Conservation (phyloP, 192 early-diverging fungal species). For the Backusella mclennaniae region DNA sequence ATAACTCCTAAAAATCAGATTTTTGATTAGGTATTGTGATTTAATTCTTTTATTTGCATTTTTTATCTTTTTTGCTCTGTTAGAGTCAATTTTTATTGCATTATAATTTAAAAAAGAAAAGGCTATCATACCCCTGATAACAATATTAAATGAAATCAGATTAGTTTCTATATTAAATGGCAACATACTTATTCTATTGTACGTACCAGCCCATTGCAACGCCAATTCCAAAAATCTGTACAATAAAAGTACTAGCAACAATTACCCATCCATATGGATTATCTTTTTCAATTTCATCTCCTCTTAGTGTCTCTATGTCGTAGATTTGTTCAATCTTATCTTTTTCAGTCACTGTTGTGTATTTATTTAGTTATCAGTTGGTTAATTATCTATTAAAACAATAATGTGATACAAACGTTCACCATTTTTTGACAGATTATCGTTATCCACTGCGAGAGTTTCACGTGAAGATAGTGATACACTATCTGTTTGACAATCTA, state of each 20-base stretch:
- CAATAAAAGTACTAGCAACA: slow-evolving; percentile 16
- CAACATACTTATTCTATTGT: not conserved
- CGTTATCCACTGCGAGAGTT: not conserved
- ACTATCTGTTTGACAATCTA: not conserved
- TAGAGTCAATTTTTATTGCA: not conserved
- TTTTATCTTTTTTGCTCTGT: not conserved
- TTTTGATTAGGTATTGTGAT: not conserved
- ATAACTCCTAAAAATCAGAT: slow-evolving; percentile 17
- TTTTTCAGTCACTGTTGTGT: not conserved
- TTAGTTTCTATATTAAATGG: not conserved
- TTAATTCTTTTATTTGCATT: not conserved
- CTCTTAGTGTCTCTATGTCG: slow-evolving; percentile 5
- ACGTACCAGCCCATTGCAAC: slow-evolving; percentile 27
- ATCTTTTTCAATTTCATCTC: not conserved
- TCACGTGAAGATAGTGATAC: not conserved
- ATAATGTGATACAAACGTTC: not conserved
- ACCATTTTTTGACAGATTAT: not conserved
- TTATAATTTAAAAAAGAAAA: not conserved
- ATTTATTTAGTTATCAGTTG: not conserved
- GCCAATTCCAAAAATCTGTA: slow-evolving; percentile 17
- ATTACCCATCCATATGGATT: slow-evolving; percentile 29
- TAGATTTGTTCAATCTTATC: not conserved
- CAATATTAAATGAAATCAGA: not conserved
- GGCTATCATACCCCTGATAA: slow-evolving; percentile 4
- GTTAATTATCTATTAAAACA: not conserved